Percentiles rank a stretch among this genome's conserved stretches.
These are phyloP conservation scores for Globisporangium spiculum DNA, from an alignment of 352 stramenopile genomes.

Conservation along the genomic window DNA sequence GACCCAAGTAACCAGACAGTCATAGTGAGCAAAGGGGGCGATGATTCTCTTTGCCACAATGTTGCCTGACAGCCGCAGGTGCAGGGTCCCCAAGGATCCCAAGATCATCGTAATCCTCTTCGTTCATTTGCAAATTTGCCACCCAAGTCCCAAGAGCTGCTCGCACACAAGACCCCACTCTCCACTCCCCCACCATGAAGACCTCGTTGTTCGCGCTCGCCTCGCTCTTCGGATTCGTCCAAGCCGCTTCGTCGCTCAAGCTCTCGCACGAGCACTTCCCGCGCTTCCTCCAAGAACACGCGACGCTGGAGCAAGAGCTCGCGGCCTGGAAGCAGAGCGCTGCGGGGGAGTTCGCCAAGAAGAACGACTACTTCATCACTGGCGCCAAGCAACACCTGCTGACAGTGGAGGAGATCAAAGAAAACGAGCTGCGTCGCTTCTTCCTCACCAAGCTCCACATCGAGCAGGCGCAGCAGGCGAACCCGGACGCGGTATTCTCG, in stretches of 20 bases:
- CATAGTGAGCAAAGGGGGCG: not conserved
- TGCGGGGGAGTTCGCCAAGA: constrained; percentile 42
- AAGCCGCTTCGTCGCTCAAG: constrained; percentile 19
- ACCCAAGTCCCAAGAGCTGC: constrained; percentile 4
- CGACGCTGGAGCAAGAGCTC: constrained; percentile 37
- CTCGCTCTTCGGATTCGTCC: constrained; percentile 14
- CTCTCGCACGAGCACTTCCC: constrained; percentile 30
- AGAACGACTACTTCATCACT: constrained; percentile 36
- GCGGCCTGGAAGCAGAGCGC: constrained; percentile 48
- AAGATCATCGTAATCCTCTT: not conserved
- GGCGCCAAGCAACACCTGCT: constrained; percentile 10
- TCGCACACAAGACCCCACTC: constrained; percentile 10
- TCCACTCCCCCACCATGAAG: constrained; percentile 31
- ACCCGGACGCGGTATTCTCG: constrained; percentile 65
- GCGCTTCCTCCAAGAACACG: constrained; percentile 49
- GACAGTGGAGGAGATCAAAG: constrained; percentile 13
- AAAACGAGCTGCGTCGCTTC: constrained; percentile 55
- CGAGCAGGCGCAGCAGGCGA: constrained; percentile 38
- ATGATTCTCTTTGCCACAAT: not conserved
- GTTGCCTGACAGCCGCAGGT: not conserved
- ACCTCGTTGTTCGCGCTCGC: constrained; percentile 27
- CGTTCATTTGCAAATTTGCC: constrained; percentile 38
- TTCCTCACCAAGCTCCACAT: constrained; percentile 66
- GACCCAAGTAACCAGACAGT: not conserved
- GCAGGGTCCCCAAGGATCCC: not conserved